Base-by-base conservation (phyloP, 495 filamentous ascomycete species). In the Rusavskia elegans region DNA sequence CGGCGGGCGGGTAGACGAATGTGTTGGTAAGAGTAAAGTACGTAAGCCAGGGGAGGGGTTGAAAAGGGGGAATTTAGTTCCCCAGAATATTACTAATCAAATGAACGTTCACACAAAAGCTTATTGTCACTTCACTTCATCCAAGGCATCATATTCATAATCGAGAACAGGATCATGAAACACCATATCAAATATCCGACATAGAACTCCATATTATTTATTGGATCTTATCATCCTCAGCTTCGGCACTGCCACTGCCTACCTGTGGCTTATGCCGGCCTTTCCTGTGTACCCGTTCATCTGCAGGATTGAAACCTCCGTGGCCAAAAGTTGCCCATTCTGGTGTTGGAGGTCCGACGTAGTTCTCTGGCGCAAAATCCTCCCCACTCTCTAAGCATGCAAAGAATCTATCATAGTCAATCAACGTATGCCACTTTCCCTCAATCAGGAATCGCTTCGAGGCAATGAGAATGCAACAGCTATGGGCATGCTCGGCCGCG, bases 291-390 rank as follows among this genome's bases (percentile, higher is more conserved):
- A 95, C 87, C 55, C 90, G 79, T 67, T 81, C 73, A 68, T 97
- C 90, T 40, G 83, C 74, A 1, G 90, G 90, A 70, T 97, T 85
- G 63, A 97, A 97, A 1, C 90, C 90, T 2, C 90, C 89, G 45
- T 85, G 81, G 0, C 90, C 90, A 85, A 87, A 96, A n/a, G 77
- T 78, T 20, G 90, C 90, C 90, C 90, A 97, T 59, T 93, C 84
- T 11, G 87, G 85, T 4, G 90, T 97, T 54, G 76, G 69, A 19
- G 79, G 73, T 1, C 79, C 81, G 71, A 93, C 81, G 64, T 97
- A 97, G 61, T 97, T 89, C 61, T 94, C 89, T 0, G 90, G 90
- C 1, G 71, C 70, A 65, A 92, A 96, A 21, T 71, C 68, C 49
- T 78, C 74, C 20, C 78, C 80, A 51, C 71, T 75, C 66, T 93